Percentiles rank a stretch among this genome's conserved stretches.
These are phyloP conservation scores for Chamaecrista fasciculata DNA, from an alignment of 306 rosid species.

Conservation along the genomic window DNA sequence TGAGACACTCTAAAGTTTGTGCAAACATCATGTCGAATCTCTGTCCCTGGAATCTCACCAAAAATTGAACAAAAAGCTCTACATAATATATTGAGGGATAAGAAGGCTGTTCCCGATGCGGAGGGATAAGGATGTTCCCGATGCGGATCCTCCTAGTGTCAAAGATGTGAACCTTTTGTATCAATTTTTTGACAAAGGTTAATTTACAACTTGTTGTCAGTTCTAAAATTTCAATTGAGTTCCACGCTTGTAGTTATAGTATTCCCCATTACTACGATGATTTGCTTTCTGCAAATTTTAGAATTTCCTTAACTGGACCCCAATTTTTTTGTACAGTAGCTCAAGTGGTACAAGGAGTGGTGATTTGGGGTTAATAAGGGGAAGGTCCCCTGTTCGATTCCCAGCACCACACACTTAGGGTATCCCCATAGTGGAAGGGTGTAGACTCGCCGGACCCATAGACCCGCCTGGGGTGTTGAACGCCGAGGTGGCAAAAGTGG, in stretches of 20 bases:
- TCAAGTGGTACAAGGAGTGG: too few species aligned
- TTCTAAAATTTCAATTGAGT: neutral
- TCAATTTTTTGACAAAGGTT: conserved; percentile 75
- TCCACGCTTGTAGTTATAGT: neutral
- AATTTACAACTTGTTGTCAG: neutral
- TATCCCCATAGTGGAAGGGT: too few species aligned
- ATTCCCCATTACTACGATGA: neutral
- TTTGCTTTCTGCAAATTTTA: neutral
- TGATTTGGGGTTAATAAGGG: too few species aligned
- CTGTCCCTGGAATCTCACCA: conserved; percentile 47
- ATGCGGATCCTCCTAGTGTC: conserved; percentile 81
- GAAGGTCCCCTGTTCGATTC: too few species aligned
- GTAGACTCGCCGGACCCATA: too few species aligned
- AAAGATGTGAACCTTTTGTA: conserved; percentile 62
- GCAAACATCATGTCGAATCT: conserved; percentile 52
- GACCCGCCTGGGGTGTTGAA: too few species aligned
- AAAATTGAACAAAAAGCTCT: conserved; percentile 30
- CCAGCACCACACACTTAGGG: too few species aligned
- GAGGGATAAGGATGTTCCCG: conserved; percentile 67
- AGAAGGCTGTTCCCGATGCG: too few species aligned
- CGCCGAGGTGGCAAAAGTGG: too few species aligned
- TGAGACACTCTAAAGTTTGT: conserved; percentile 44
- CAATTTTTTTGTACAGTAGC: conserved; percentile 48
- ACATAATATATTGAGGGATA: conserved; percentile 45
- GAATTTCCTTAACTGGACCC: conserved; percentile 19